Evolutionary conservation across 176 grass and related monocot genomes (phyloP).

Genomic region (Chloris gayana): DNA sequence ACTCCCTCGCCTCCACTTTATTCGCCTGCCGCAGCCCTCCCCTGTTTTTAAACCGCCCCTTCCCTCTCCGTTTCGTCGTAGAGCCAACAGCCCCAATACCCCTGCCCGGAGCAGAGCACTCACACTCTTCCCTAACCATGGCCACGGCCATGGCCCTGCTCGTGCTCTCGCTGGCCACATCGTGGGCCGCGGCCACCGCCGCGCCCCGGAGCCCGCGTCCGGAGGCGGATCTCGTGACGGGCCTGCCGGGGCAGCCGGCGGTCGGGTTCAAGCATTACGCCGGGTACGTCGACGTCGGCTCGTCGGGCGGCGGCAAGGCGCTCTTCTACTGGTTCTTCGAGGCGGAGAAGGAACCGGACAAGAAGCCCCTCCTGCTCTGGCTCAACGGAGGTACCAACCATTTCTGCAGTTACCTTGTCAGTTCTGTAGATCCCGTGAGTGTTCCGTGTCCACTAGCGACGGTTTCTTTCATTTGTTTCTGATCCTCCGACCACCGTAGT

Average conservation of each 20-base stretch:
- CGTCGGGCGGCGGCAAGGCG: constrained; percentile 48
- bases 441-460: background rate
- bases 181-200: constrained; percentile 14
- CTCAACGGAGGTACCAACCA: constrained; percentile 80
- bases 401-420: too few species aligned
- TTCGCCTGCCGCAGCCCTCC: background rate
- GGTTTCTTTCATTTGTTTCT: background rate
- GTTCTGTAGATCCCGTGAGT: constrained; percentile 28
- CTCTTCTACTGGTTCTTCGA: constrained; percentile 99
- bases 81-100: background rate
- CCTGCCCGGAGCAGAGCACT: background rate
- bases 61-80: constrained; percentile 6
- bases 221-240: constrained; percentile 58
- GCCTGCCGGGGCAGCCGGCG: constrained; percentile 70
- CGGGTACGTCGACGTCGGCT: constrained; percentile 64
- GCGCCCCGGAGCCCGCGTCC: constrained; percentile 22
- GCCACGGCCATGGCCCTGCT: constrained; percentile 8
- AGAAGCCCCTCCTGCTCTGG: constrained; percentile 97
- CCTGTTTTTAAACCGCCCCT: constrained; percentile 34
- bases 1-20: constrained; percentile 31
- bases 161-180: constrained; percentile 30
- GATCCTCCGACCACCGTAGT: background rate
- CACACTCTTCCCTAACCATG: background rate
- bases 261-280: constrained; percentile 81
- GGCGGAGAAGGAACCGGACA: constrained; percentile 58